Evolutionary conservation across 75 land plant species (phyloP), one percentile per base, ranked within the genome.

Genomic region (Larix kaempferi): DNA sequence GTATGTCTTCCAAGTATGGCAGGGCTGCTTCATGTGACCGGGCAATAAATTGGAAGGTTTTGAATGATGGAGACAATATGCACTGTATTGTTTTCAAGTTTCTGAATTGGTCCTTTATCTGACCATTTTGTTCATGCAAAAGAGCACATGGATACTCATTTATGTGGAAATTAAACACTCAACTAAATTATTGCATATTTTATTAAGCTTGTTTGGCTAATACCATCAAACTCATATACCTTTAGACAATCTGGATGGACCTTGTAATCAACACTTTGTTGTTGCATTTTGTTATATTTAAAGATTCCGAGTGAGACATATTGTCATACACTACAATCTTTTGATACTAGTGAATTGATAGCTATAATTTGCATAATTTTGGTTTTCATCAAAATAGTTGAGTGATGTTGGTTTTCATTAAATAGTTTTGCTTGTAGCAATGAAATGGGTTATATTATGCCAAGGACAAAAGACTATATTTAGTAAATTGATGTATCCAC

Each of bases 31-130:
- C 96, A 4, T 93, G 85, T 73, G 96, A 93, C 15, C 92, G 90
- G 77, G 96, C 92, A 0, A 77, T 93, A 66, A 94, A 85, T 0
- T 95, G 99, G 99, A 95, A 93, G 85, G 96, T 95, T 56, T 71
- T 85, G 11, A 91, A 79, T 12, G 99, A 91, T 39, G 96, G 91
- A 19, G 82, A 76, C 26, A 80, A 61, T 49, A 84, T 83, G 58
- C 91, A 90, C 26, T 94, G 96, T 67, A 84, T 95, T 26, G 96
- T 96, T 54, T 89, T 91, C 82, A 77, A 80, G 44, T 94, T 91
- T 81, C 59, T 88, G 67, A 94, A 91, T 66, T 94, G 96, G 94
- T 94, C 92, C 23, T 91, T 94, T 78, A 81, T 90, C 62, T 90
- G 77, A 81, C 21, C 67, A 33, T 76, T 26, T 60, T 57, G 78